These are phyloP conservation scores for Hydnomerulius pinastri DNA, from an alignment of 768 basidiomycete species.

Conservation along the genomic window DNA sequence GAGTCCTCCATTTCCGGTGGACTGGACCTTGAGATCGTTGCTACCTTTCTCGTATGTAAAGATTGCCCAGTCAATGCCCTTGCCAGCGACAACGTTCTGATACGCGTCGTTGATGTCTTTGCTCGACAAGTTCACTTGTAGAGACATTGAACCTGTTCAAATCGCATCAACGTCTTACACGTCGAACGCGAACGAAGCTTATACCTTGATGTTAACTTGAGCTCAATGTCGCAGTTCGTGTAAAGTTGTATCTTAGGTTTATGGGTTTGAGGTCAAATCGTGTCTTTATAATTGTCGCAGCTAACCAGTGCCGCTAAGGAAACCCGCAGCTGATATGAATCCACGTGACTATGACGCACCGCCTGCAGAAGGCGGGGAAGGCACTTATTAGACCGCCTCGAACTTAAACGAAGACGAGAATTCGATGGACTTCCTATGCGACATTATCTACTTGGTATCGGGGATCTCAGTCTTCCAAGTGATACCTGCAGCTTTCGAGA, in stretches of 20 bases:
- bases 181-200: background rate
- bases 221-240: too few relatives aligned
- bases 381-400: too few relatives aligned
- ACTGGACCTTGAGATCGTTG: constrained; percentile 87
- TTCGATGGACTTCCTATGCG: background rate
- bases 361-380: too few relatives aligned
- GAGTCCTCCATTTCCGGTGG: constrained; percentile 82
- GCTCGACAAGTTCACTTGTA: constrained; percentile 78
- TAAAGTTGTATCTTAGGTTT: too few relatives aligned
- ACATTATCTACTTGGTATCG: constrained; percentile 20
- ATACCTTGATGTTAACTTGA: background rate
- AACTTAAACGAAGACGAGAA: too few relatives aligned
- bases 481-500: constrained; percentile 49
- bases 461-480: constrained; percentile 57
- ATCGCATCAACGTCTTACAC: background rate
- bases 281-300: too few relatives aligned
- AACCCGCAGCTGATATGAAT: background rate
- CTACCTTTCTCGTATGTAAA: constrained; percentile 80
- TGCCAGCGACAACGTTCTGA: constrained; percentile 67
- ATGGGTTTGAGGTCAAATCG: background rate
- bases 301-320: background rate
- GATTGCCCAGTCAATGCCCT: constrained; percentile 73
- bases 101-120: constrained; percentile 74
- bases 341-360: constrained; percentile 18
- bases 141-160: constrained; percentile 54